Evolutionary conservation across 2,329 filamentous ascomycete species (phyloP), one percentile per base, ranked within the genome.

Genomic region (Cladosporium sp.): DNA sequence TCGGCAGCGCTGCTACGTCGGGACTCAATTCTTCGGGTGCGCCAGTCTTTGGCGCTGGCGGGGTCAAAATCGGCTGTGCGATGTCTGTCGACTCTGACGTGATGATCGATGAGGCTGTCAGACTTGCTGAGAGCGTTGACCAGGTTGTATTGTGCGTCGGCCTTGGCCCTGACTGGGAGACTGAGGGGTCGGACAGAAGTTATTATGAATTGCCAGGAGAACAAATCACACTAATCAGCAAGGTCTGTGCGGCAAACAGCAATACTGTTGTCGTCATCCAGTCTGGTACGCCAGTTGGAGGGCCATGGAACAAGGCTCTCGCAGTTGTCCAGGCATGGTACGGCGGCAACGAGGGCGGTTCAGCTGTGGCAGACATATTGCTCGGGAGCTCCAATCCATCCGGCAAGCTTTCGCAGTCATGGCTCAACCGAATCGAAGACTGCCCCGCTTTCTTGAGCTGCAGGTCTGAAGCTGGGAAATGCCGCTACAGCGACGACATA

Each of bases 211-310:
- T 35, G 13, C 32, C 32, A 7, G 32, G 32, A 7, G 32, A 7
- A 35, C 32, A 35, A 35, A 85, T 89, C 66, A 79, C 80, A 34
- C 78, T 90, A 5, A 88, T 93, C 64, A 70, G 78, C 10, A 81
- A 83, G 1, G 83, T 92, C 0, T 77, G 84, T 4, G 78, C 78
- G 0, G 86, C 79, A 0, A 91, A 92, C 69, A 77, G 85, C 3
- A 85, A 86, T 55, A 86, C 87, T 1, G 83, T 84, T 0, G 83
- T 94, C 1, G 86, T 92, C 1, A 84, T 90, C 68, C 89, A 92
- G 65, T 89, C 87, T 0, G 90, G 89, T 34, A 90, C 88, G 0
- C 89, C 89, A 0, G 80, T 89, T 13, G 79, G 81, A 1, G 85
- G 89, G 85, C 86, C 86, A 12, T 91, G 87, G 88, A 77, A 83